Base-by-base conservation (phyloP, 2,329 filamentous ascomycete species). In the Emergomyces orientalis region DNA sequence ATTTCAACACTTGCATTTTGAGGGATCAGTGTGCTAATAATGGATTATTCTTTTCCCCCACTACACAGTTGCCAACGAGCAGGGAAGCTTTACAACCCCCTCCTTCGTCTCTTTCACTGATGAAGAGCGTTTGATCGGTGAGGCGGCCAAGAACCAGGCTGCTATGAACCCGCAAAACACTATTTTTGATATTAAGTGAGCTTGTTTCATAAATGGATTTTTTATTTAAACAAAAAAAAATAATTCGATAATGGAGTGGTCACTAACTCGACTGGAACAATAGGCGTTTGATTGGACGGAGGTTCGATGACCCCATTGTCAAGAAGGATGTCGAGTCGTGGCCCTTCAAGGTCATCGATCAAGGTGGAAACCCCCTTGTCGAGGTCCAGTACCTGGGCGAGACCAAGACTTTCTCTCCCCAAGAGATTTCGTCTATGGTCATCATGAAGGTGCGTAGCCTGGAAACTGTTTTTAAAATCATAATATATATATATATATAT, bases 91-190 rank as follows among this genome's bases (percentile, higher is more conserved):
- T 83, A 97, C 94, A 77, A 97, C 94, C 68, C 94, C 94, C 71
- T 97, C 94, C 63, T 99, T 97, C 85, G 94, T 99, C 77, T 96
- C 91, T 73, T 99, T 99, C 87, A 97, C 91, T 78, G 88, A 93
- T 75, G 91, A 96, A 84, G 94, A 99, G 86, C 92, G 94, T 81
- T 84, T 99, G 82, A 97, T 97, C 76, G 94, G 94, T 84, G 94
- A 97, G 86, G 93, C 94, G 66, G 94, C 94, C 77, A 99, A 97
- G 90, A 99, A 99, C 86, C 92, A 97, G 87, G 94, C 93, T 77
- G 93, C 94, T 75, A 96, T 97, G 91, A 99, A 99, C 90, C 94
- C 94, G 68, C 80, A 81, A 77, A 97, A 97, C 85, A 99, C 94
- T 73, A 86, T 99, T 81, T 99, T 97, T 83, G 94, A 99, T 82